Evolutionary conservation across 495 filamentous ascomycete species (phyloP).

Genomic region (Penicillium canariense): DNA sequence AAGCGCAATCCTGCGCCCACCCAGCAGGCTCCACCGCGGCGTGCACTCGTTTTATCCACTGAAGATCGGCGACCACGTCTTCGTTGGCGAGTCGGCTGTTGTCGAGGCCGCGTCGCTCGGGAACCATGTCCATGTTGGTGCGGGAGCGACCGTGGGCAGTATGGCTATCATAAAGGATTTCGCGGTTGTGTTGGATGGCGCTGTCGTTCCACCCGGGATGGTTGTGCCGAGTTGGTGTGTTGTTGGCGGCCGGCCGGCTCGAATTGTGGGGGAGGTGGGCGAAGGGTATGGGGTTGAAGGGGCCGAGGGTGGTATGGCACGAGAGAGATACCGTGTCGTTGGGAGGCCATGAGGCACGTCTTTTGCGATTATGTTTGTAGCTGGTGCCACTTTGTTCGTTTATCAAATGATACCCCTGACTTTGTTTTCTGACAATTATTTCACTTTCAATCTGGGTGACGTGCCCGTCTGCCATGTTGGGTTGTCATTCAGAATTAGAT

Average conservation of each 20-base stretch:
- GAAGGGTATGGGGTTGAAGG: conserved; percentile 68
- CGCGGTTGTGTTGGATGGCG: conserved; percentile 76
- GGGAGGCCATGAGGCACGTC: conserved; percentile 28
- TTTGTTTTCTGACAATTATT: not conserved
- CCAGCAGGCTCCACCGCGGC: conserved; percentile 62
- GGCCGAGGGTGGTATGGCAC: conserved; percentile 45
- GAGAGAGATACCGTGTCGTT: conserved; percentile 47
- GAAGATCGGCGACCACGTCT: conserved; percentile 90
- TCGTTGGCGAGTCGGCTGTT: conserved; percentile 69
- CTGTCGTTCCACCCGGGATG: conserved; percentile 81
- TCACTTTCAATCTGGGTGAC: not conserved
- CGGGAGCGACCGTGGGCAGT: conserved; percentile 69
- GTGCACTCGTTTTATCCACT: conserved; percentile 71
- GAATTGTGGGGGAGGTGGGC: conserved; percentile 80
- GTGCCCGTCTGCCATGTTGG: not conserved
- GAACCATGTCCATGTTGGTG: conserved; percentile 79
- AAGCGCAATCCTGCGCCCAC: conserved; percentile 70
- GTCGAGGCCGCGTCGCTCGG: conserved; percentile 77
- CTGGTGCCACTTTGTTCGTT: conserved; percentile 9
- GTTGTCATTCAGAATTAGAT: not conserved
- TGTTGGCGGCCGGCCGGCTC: conserved; percentile 76
- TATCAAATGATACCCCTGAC: conserved; percentile 27
- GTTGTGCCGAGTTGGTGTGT: conserved; percentile 86
- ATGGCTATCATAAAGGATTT: conserved; percentile 91
- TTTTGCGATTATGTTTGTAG: conserved; percentile 7